Percentiles rank a stretch among this genome's conserved stretches.
phyloP scores from a whole-genome alignment of 108 stramenopile genomes.

The Nannochloropsis salina region DNA sequence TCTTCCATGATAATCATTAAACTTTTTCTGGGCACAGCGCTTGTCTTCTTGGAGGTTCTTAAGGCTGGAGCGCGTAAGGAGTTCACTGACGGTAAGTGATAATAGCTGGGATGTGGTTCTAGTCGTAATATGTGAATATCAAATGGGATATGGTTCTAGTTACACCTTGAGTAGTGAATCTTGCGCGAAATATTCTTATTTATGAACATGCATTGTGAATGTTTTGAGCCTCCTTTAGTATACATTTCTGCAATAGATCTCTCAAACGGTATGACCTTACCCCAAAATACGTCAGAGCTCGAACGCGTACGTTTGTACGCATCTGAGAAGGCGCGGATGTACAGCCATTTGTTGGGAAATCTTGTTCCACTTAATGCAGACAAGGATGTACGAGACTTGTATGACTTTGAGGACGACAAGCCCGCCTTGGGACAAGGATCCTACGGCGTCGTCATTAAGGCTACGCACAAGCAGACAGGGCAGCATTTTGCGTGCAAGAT shows the following conservation, averaged over 20 bases:
- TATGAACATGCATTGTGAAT: too few species aligned
- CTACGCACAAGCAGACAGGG: slow-evolving; percentile 36
- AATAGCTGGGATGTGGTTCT: neutral
- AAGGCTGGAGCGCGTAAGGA: neutral
- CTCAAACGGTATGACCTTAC: too few species aligned
- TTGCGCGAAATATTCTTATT: too few species aligned
- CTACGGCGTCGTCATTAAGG: slow-evolving; percentile 35
- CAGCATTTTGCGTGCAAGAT: slow-evolving; percentile 38
- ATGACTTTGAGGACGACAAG: slow-evolving; percentile 20
- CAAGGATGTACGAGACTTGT: neutral
- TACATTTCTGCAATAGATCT: too few species aligned
- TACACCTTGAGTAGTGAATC: too few species aligned
- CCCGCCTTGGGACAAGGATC: slow-evolving; percentile 34
- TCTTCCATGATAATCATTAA: too few species aligned
- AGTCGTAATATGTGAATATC: neutral
- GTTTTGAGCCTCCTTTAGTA: too few species aligned
- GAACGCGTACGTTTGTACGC: slow-evolving; percentile 10
- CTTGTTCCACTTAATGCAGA: neutral
- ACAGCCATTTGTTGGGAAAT: neutral
- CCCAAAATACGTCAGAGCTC: neutral
- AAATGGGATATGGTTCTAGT: neutral
- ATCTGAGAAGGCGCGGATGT: neutral
- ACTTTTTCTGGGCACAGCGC: neutral
- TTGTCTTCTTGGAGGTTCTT: slow-evolving; percentile 16
- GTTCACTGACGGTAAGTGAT: neutral